These are phyloP conservation scores for Euphorbia pulcherrima DNA, from an alignment of 345 rosid genomes.

Conservation along the genomic window DNA sequence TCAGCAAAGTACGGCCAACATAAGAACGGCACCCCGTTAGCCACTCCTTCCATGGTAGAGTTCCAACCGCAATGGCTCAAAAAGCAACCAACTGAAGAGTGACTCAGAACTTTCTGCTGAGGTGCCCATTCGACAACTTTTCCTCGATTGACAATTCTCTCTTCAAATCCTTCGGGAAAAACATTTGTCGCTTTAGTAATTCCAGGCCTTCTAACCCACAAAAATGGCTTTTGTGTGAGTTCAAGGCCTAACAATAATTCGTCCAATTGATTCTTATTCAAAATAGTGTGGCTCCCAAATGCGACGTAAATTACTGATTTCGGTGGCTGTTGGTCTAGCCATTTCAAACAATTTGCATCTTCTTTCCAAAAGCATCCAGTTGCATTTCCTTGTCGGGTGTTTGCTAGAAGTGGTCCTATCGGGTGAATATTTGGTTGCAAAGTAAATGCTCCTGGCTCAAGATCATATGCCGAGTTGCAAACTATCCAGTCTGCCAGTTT, in stretches of 20 bases:
- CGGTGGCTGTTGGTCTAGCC: conserved; percentile 7
- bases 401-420: conserved; percentile 7
- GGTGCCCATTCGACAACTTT: not conserved
- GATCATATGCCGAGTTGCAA: conserved; percentile 9
- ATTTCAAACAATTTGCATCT: conserved; percentile 4
- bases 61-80: conserved; percentile 10
- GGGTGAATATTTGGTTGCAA: conserved; percentile 1
- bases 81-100: not conserved
- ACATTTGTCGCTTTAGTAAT: not conserved
- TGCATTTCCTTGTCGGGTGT: conserved; percentile 2
- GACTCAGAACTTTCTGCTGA: not conserved
- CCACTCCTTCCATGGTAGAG: conserved; percentile 1
- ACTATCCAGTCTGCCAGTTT: conserved; percentile 3
- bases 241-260: conserved; percentile 10
- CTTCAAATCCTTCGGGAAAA: conserved; percentile 9
- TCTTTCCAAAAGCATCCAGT: not conserved
- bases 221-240: conserved; percentile 2
- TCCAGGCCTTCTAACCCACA: conserved; percentile 8
- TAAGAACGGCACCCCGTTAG: not conserved
- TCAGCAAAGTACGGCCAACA: conserved; percentile 5
- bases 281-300: conserved; percentile 11
- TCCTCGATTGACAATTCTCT: not conserved
- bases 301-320: conserved; percentile 9
- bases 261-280: conserved; percentile 5
- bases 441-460: conserved; percentile 9